Evolutionary conservation across 2,329 filamentous ascomycete genomes (phyloP), one percentile per base, ranked within the genome.

Genomic region (Beauveria sp.): DNA sequence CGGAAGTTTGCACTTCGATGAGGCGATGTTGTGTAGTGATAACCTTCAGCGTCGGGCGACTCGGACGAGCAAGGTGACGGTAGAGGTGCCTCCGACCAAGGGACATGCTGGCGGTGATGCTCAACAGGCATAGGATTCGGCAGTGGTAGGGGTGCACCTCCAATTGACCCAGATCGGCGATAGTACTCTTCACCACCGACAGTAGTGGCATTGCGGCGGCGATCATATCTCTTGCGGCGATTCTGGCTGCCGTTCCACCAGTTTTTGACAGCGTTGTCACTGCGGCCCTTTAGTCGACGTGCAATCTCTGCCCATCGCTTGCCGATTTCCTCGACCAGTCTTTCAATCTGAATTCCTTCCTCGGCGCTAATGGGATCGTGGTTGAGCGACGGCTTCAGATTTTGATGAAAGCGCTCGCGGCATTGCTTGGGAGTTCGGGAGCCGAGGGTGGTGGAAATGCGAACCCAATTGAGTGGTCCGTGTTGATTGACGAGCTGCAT

Each of bases 161-260:
- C 8, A n/a, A 62, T 38, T 20, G 43, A 43, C 5, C 7, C 26
- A 5, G 46, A 22, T 16, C 14, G 24, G 43, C n/a, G 40, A 22
- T 64, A 48, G 48, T 67, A 50, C 48, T 63, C 43, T 38, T 64
- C 55, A 45, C 38, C 38, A 42, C 40, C 38, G 10, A 68, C 65
- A 3, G 64, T 63, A 28, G 69, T 69, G 2, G 64, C 65, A 31
- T 69, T 69, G 65, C 72, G 77, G 65, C 72, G 72, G 43, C 78
- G 74, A 65, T 77, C 72, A 58, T 79, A 73, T 66, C 86, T 79
- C 70, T 80, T 82, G 69, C 88, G 83, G 69, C 92, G 86, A 77
- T 96, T 96, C 82, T 93, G 89, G 72, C 88, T 90, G 55, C 93
- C 92, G 72, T 96, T 96, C 90, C 90, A 96, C 91, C 92, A 97